Percentiles rank a stretch among this genome's conserved stretches.
phyloP scores from a whole-genome alignment of 78 protist species.

The Guillardia theta region DNA sequence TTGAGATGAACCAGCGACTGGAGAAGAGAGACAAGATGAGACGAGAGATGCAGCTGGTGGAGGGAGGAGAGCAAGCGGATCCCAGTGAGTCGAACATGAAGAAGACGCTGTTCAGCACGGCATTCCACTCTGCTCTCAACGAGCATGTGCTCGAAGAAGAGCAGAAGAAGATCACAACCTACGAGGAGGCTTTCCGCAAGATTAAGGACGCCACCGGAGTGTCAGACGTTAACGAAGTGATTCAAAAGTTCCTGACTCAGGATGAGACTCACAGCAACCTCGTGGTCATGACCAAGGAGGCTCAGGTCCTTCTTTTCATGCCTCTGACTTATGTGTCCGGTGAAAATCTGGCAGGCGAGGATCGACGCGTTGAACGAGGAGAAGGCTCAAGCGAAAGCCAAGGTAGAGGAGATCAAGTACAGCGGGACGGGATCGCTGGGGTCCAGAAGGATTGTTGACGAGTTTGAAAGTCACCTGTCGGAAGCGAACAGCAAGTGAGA shows the following conservation, averaged over 20 bases:
- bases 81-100: not conserved
- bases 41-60: slow-evolving; percentile 34
- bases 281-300: slow-evolving; percentile 39
- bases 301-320: no score
- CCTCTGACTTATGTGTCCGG: no score
- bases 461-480: not conserved
- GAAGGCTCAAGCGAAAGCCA: not conserved
- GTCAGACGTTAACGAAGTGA: slow-evolving; percentile 51
- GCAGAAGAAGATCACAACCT: slow-evolving; percentile 37
- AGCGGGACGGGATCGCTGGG: slow-evolving; percentile 6
- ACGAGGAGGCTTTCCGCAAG: slow-evolving; percentile 66
- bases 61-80: not conserved
- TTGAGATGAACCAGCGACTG: slow-evolving; percentile 39
- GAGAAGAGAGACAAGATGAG: slow-evolving; percentile 34
- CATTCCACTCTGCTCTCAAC: slow-evolving; percentile 23
- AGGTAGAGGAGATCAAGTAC: slow-evolving; percentile 51
- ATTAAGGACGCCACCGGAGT: slow-evolving; percentile 67
- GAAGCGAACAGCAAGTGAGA: slow-evolving; percentile 28
- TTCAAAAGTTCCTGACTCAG: slow-evolving; percentile 60
- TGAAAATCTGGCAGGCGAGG: no score
- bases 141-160: slow-evolving; percentile 54
- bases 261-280: slow-evolving; percentile 38
- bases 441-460: slow-evolving; percentile 22
- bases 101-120: slow-evolving; percentile 17
- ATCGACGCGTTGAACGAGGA: slow-evolving; percentile 43